Percentiles rank a stretch among this genome's conserved stretches.
phyloP scores from a whole-genome alignment of 2,329 filamentous ascomycete species.

The Aspergillus luchuensis region DNA sequence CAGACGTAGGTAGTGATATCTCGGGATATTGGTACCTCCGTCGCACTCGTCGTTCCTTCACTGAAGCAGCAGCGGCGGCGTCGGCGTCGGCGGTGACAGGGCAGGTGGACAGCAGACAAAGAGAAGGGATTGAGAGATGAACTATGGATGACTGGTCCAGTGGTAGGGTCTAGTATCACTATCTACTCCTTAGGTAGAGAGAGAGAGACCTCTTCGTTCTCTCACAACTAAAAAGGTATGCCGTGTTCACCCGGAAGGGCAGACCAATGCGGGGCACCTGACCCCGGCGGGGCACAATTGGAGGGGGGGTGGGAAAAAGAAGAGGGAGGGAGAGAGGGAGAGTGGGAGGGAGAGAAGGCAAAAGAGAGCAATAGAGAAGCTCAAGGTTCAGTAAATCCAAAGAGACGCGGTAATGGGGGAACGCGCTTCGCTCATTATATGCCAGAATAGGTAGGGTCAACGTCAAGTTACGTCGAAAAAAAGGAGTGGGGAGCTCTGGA shows the following conservation, averaged over 20 bases:
- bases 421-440: neutral
- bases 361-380: slow-evolving; percentile 2
- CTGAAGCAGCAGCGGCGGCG: too few relatives aligned
- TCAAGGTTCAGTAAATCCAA: neutral
- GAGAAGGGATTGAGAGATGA: too few relatives aligned
- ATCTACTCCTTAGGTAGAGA: neutral
- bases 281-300: slow-evolving; percentile 3
- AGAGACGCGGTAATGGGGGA: neutral
- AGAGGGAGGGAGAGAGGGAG: neutral
- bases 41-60: neutral
- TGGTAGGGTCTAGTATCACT: neutral
- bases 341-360: neutral
- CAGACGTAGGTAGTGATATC: neutral
- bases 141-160: too few relatives aligned
- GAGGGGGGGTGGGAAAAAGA: slow-evolving; percentile 2
- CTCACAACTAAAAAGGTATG: neutral
- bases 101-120: neutral
- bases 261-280: slow-evolving; percentile 13
- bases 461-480: slow-evolving; percentile 6
- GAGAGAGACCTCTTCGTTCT: neutral
- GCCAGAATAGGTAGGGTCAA: slow-evolving; percentile 1
- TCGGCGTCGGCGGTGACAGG: neutral
- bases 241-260: slow-evolving; percentile 7
- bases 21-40: neutral
- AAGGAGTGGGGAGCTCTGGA: slow-evolving; percentile 22